phyloP scores from a whole-genome alignment of 208 protist genomes.

The Trypanosoma melophagium region DNA sequence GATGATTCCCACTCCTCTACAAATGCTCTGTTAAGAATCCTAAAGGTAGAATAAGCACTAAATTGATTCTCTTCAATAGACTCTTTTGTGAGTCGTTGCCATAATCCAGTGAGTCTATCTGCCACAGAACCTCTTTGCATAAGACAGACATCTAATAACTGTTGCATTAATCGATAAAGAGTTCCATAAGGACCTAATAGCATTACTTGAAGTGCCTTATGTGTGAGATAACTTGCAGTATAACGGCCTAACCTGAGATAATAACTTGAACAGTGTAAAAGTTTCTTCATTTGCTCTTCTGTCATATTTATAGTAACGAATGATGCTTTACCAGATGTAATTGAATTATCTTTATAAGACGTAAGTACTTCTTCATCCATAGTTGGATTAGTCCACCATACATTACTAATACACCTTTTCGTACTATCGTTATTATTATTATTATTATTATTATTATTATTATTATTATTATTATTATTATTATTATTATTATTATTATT shows the following conservation, averaged over 20 bases:
- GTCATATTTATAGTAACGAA: slow-evolving; percentile 7
- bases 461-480: not conserved
- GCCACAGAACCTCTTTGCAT: slow-evolving; percentile 59
- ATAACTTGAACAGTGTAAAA: slow-evolving; percentile 62
- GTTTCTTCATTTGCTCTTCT: slow-evolving; percentile 33
- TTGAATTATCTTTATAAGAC: not conserved
- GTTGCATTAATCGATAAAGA: slow-evolving; percentile 50
- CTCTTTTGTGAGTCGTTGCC: slow-evolving; percentile 31
- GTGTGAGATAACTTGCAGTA: slow-evolving; percentile 61
- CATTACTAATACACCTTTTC: slow-evolving; percentile 2
- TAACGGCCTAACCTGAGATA: slow-evolving; percentile 55
- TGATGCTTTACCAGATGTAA: not conserved
- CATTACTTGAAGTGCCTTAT: slow-evolving; percentile 82
- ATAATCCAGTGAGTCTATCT: slow-evolving; percentile 46
- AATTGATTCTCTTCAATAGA: slow-evolving; percentile 31
- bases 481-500: not conserved
- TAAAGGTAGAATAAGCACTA: slow-evolving; percentile 22
- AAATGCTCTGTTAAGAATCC: slow-evolving; percentile 45
- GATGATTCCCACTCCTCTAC: slow-evolving; percentile 54
- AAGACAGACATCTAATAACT: slow-evolving; percentile 69
- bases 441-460: not conserved
- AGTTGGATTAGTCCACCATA: slow-evolving; percentile 38
- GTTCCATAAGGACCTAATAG: slow-evolving; percentile 71
- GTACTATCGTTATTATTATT: not conserved
- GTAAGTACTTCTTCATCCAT: slow-evolving; percentile 14